These are phyloP conservation scores for Mycena galericulata DNA, from an alignment of 768 basidiomycete species.

Conservation along the genomic window DNA sequence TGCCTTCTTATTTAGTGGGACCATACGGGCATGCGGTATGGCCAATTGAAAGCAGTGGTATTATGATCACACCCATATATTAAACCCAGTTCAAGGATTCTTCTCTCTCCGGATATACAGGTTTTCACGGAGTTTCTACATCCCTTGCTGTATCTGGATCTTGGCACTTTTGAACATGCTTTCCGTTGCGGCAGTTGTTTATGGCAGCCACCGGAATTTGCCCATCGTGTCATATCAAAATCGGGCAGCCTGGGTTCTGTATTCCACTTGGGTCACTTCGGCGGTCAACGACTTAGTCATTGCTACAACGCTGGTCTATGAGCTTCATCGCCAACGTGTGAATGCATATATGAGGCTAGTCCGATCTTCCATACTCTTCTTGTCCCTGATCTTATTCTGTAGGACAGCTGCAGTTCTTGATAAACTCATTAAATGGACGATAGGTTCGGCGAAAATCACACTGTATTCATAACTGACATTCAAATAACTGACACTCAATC, in stretches of 20 bases:
- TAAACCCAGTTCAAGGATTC: slow-evolving; percentile 26
- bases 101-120: slow-evolving; percentile 21
- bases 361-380: too few relatives aligned
- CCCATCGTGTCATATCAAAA: too few relatives aligned
- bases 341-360: neutral
- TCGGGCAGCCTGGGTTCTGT: neutral
- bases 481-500: too few relatives aligned
- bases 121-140: neutral
- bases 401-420: slow-evolving; percentile 16
- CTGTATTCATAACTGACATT: neutral
- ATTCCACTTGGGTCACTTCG: neutral
- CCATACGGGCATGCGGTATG: slow-evolving; percentile 11
- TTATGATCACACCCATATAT: neutral
- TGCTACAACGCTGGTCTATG: neutral
- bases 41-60: neutral
- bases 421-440: slow-evolving; percentile 17
- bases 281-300: neutral
- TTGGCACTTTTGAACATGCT: neutral
- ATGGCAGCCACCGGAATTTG: neutral
- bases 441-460: slow-evolving; percentile 5
- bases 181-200: neutral
- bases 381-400: neutral
- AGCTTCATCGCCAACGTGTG: neutral
- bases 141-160: neutral
- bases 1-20: neutral